Conservation (phyloP, 2,329 filamentous ascomycete genomes). For the Macroventuria anomochaeta region DNA sequence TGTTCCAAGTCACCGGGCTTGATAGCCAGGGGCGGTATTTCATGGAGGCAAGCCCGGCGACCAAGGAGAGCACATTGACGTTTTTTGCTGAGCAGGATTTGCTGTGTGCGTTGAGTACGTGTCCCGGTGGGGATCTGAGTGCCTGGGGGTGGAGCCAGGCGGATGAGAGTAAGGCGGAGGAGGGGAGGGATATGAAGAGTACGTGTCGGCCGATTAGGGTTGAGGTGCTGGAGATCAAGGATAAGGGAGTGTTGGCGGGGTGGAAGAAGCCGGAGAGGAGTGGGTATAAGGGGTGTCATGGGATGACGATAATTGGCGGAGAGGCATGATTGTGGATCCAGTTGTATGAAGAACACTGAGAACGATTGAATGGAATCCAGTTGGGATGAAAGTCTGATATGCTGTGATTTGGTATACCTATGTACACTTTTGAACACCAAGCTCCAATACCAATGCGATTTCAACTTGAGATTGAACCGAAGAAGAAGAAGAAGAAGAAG, state of each 20-base stretch:
- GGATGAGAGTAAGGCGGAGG: conserved; percentile 53
- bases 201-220: conserved; percentile 77
- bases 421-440: background rate
- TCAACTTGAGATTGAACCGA: too few species aligned
- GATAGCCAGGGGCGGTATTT: conserved; percentile 60
- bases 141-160: conserved; percentile 75
- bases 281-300: conserved; percentile 70
- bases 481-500: too few species aligned
- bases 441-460: background rate
- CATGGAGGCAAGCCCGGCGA: conserved; percentile 60
- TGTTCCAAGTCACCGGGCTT: conserved; percentile 84
- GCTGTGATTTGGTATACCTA: background rate
- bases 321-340: conserved; percentile 36
- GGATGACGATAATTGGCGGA: conserved; percentile 60
- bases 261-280: conserved; percentile 70
- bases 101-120: conserved; percentile 70
- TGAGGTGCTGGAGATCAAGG: conserved; percentile 70
- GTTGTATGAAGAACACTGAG: too few species aligned
- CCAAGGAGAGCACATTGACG: conserved; percentile 62
- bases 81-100: conserved; percentile 83
- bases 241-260: conserved; percentile 52
- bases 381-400: too few species aligned
- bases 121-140: conserved; percentile 80
- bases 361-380: too few species aligned
- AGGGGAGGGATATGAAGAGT: conserved; percentile 59